phyloP scores from a whole-genome alignment of 129 eudicot species.

The Artemisia argyi region DNA sequence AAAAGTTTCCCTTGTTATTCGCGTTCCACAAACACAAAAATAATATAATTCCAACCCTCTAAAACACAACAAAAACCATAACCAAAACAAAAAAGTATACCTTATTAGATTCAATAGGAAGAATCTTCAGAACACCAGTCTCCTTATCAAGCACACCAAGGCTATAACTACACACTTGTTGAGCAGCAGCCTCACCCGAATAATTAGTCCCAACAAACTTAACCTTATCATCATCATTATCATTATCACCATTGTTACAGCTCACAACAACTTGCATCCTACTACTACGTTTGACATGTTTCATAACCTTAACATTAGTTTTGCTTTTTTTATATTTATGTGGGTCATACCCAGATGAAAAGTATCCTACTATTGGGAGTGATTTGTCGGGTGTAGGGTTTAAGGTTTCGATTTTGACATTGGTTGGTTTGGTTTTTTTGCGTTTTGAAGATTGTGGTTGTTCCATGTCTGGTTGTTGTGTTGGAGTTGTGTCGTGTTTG shows the following conservation, averaged over 20 bases:
- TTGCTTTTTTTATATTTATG: constrained; percentile 14
- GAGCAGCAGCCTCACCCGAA: constrained; percentile 73
- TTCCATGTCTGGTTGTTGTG: neutral
- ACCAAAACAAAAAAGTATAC: constrained; percentile 27
- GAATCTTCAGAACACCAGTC: constrained; percentile 55
- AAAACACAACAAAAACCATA: neutral
- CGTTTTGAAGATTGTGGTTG: constrained; percentile 13
- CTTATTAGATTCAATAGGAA: constrained; percentile 78
- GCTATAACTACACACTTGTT: constrained; percentile 64
- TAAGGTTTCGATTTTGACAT: constrained; percentile 47
- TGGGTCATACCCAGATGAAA: constrained; percentile 71
- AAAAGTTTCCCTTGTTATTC: too few relatives aligned
- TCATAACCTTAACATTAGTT: constrained; percentile 38
- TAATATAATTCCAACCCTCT: too few relatives aligned
- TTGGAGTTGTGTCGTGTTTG: neutral
- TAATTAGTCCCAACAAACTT: constrained; percentile 71
- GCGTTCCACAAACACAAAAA: too few relatives aligned
- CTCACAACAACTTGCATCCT: constrained; percentile 65
- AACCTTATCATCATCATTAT: constrained; percentile 41
- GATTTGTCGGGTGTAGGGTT: constrained; percentile 37
- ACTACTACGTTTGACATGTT: constrained; percentile 34
- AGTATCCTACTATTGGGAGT: constrained; percentile 72
- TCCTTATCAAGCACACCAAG: constrained; percentile 75
- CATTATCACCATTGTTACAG: constrained; percentile 10
- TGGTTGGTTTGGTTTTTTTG: constrained; percentile 11